Conservation (phyloP, 192 early-diverging fungal species). For the Coemansia javaensis region DNA sequence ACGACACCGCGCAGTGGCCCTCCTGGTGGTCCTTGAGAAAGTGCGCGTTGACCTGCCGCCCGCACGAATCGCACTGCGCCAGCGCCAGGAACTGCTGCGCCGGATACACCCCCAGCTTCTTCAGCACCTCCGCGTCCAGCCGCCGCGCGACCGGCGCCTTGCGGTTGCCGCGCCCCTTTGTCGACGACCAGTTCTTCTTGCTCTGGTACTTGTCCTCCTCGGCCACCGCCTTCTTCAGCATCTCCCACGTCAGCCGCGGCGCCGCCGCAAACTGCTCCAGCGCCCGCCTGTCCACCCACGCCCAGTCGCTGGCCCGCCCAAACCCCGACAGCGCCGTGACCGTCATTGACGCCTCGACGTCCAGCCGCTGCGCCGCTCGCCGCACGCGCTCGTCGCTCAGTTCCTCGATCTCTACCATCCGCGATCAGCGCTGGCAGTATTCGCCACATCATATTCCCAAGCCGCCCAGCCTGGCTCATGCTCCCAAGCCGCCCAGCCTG, state of each 20-base stretch:
- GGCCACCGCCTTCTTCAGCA: constrained; percentile 49
- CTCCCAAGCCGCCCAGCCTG: too few species aligned
- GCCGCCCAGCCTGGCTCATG: too few species aligned
- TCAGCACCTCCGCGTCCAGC: constrained; percentile 44
- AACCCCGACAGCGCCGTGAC: constrained; percentile 28
- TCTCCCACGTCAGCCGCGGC: constrained; percentile 41
- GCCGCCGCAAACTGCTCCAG: constrained; percentile 12
- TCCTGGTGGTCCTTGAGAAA: constrained; percentile 48
- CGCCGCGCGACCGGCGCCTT: constrained; percentile 49
- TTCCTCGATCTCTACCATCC: constrained; percentile 27
- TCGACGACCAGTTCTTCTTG: constrained; percentile 55
- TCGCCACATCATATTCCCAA: too few species aligned
- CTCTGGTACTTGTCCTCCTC: constrained; percentile 55
- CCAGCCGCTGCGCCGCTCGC: constrained; percentile 10
- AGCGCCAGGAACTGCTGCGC: constrained; percentile 35
- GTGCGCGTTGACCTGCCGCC: constrained; percentile 41
- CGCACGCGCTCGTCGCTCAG: constrained; percentile 23
- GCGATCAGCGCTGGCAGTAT: not conserved
- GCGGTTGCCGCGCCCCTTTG: constrained; percentile 50
- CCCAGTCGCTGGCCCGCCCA: constrained; percentile 25
- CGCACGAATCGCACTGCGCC: constrained; percentile 44
- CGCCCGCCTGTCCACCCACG: not conserved
- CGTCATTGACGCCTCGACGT: constrained; percentile 12
- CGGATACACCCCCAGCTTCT: constrained; percentile 47
- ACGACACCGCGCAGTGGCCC: constrained; percentile 30